Conservation (phyloP, 139 green algal genomes). For the Coelastrella sp. region DNA sequence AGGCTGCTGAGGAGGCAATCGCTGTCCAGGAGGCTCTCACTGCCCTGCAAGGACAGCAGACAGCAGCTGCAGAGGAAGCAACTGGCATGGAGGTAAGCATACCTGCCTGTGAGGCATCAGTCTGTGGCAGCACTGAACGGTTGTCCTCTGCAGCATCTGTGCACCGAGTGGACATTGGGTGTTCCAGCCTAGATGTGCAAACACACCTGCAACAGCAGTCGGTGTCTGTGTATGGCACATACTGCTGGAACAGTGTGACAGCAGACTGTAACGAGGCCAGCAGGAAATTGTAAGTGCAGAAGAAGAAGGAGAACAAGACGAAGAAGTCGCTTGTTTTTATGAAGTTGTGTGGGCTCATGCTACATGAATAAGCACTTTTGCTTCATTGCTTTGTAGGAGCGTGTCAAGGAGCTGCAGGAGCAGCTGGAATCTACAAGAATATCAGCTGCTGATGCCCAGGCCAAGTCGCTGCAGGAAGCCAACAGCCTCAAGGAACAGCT, state of each 20-base stretch:
- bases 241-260: too few species aligned
- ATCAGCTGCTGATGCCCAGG: background rate
- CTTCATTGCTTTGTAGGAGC: background rate
- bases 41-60: conserved; percentile 13
- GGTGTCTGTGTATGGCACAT: too few species aligned
- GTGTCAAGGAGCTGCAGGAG: background rate
- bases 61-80: background rate
- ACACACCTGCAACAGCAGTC: too few species aligned
- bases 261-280: too few species aligned
- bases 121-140: too few species aligned
- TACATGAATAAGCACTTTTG: background rate
- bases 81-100: background rate
- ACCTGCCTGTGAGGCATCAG: background rate
- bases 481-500: conserved; percentile 27
- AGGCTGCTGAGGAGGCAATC: background rate
- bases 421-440: conserved; percentile 5
- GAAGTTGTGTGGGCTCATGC: too few species aligned
- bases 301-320: too few species aligned
- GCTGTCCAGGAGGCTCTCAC: background rate
- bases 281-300: too few species aligned
- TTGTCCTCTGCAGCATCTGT: too few species aligned
- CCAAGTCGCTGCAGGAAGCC: background rate
- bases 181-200: too few species aligned
- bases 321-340: too few species aligned
- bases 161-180: too few species aligned